Base-by-base conservation (phyloP, 352 stramenopile species). In the Phytophthora sojae region DNA sequence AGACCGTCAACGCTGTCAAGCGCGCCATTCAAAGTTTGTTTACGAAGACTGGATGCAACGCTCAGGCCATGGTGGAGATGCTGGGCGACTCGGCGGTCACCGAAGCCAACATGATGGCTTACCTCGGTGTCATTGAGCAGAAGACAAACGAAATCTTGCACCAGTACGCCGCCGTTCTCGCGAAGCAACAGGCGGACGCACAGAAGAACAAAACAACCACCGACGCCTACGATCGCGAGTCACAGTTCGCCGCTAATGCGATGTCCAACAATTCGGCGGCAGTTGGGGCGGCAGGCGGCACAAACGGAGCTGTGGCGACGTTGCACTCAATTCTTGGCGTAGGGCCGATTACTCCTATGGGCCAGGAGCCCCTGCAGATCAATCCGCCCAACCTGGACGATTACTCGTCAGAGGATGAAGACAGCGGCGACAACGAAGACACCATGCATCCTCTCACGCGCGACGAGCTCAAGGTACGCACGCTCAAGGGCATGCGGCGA, bases 91-190 rank as follows among this genome's bases (percentile, higher is more conserved):
- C 82, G 6, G 82, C 93, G 12, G 86, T 99, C 32, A 98, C 95
- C 1, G 96, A 98, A 56, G 89, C 93, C 61, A 99, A 99, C 69
- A 88, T 99, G 79, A 96, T 99, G 78, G 90, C 96, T 50, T 98
- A 98, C 69, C 81, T 99, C 6, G 96, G 94, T 12, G 91, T 98
- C 56, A 96, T 99, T 44, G 96, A 99, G 77, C 89, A 99, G 64
- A 93, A 92, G 65, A 96, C 94, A 5, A 98, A 98, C 71, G 90
- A 97, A 54, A 91, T 99, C 35, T 69, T 99, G 54, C 90, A 97
- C 37, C 83, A 95, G 51, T 98, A 97, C 74, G 81, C 85, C 17
- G 77, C 75, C 11, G 71, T 85, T 32, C 65, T 79, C 19, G 21
- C 83, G 14, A 75, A 84, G 54, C 71, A 86, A 39, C 78, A 89